Evolutionary conservation across 352 stramenopile genomes (phyloP).

Genomic region (Globisporangium parvum): DNA sequence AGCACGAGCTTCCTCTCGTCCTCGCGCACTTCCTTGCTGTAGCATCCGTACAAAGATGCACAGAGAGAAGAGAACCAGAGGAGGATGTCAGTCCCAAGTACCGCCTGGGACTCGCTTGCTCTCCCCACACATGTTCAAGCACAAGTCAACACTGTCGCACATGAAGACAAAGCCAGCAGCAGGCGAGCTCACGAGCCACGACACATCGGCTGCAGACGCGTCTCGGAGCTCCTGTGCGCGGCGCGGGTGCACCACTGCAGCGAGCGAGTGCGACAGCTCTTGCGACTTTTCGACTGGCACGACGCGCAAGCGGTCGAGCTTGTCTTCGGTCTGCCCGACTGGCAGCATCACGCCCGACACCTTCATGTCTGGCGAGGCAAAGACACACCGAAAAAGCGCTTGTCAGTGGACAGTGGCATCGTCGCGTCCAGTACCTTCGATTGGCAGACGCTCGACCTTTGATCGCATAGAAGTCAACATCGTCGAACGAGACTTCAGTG

Average conservation of each 20-base stretch:
- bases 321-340: slow-evolving; percentile 67
- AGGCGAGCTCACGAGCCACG: slow-evolving; percentile 52
- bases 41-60: background rate
- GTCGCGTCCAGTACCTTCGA: too few relatives aligned
- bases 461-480: slow-evolving; percentile 71
- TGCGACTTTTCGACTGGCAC: slow-evolving; percentile 66
- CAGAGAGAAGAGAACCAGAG: background rate
- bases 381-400: background rate
- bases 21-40: slow-evolving; percentile 73
- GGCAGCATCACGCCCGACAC: slow-evolving; percentile 84
- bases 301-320: slow-evolving; percentile 61
- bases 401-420: too few relatives aligned
- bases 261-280: slow-evolving; percentile 70
- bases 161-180: slow-evolving; percentile 82
- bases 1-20: slow-evolving; percentile 74
- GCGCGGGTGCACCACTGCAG: slow-evolving; percentile 52
- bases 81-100: background rate
- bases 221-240: slow-evolving; percentile 28
- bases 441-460: slow-evolving; percentile 26
- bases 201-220: slow-evolving; percentile 33
- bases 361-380: slow-evolving; percentile 51
- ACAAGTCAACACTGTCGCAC: slow-evolving; percentile 30
- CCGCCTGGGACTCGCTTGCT: too few relatives aligned
- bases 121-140: background rate
- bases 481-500: slow-evolving; percentile 75